Conservation (phyloP, 495 filamentous ascomycete species). For the Penicillium coffeae region DNA sequence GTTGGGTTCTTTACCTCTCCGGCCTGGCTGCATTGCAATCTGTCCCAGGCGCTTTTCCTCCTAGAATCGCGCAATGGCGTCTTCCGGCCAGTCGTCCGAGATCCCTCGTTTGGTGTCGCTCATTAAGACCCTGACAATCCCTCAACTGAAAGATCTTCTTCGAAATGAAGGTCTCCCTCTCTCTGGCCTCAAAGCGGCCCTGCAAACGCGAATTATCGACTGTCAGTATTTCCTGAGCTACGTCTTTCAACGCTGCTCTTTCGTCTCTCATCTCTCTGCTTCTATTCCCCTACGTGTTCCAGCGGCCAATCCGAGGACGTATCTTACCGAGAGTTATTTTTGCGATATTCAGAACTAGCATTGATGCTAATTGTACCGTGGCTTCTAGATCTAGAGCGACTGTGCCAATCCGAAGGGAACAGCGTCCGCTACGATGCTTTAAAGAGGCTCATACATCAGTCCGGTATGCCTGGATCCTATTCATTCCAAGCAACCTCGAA, state of each 20-base stretch:
- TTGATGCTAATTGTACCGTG: neutral
- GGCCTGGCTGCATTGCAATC: slow-evolving; percentile 18
- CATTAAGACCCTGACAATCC: slow-evolving; percentile 63
- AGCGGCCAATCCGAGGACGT: neutral
- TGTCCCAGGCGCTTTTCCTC: slow-evolving; percentile 7
- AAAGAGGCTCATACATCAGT: slow-evolving; percentile 28
- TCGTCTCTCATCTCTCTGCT: neutral
- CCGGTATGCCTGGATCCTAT: slow-evolving; percentile 25
- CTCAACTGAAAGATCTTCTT: slow-evolving; percentile 69
- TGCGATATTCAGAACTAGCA: slow-evolving; percentile 4
- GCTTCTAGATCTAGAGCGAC: slow-evolving; percentile 32
- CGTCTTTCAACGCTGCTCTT: neutral
- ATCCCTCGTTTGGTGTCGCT: slow-evolving; percentile 37
- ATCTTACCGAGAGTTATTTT: no score
- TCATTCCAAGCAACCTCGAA: slow-evolving; percentile 19
- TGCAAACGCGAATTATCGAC: slow-evolving; percentile 71
- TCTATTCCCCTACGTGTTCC: neutral
- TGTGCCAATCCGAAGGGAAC: slow-evolving; percentile 29
- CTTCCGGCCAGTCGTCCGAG: slow-evolving; percentile 41
- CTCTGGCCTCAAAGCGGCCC: slow-evolving; percentile 73
- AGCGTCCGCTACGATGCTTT: slow-evolving; percentile 32
- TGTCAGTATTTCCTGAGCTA: slow-evolving; percentile 55
- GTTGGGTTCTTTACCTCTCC: slow-evolving; percentile 3
- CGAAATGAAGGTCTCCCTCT: slow-evolving; percentile 63
- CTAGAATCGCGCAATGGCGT: slow-evolving; percentile 32